phyloP scores from a whole-genome alignment of 805 yeast species.

The Cyberlindnera subsufficiens region DNA sequence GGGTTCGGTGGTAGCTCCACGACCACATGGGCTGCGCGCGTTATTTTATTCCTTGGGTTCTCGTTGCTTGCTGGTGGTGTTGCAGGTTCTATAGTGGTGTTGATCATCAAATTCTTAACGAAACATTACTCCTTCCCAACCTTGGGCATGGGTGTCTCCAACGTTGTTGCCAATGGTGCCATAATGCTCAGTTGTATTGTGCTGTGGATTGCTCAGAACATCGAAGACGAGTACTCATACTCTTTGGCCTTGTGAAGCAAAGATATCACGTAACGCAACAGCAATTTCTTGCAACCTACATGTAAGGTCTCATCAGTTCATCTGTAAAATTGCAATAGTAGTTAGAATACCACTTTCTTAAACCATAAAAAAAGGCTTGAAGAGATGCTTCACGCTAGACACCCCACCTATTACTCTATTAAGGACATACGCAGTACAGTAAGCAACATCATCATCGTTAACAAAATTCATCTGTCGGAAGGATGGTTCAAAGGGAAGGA shows the following conservation, averaged over 20 bases:
- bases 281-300: not conserved
- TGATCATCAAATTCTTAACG: constrained; percentile 76
- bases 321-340: too few relatives aligned
- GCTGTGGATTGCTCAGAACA: constrained; percentile 91
- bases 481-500: not conserved
- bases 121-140: constrained; percentile 82
- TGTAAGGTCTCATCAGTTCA: not conserved
- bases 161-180: constrained; percentile 71
- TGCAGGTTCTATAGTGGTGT: constrained; percentile 85
- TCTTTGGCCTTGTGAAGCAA: constrained; percentile 62
- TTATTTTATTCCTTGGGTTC: constrained; percentile 86
- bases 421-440: too few relatives aligned
- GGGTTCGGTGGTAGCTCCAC: constrained; percentile 34
- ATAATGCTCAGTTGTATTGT: constrained; percentile 85
- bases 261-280: not conserved
- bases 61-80: constrained; percentile 90
- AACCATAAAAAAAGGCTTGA: too few relatives aligned
- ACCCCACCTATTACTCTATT: too few relatives aligned
- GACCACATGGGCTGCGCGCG: constrained; percentile 91
- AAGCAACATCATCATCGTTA: too few relatives aligned
- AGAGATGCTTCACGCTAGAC: too few relatives aligned
- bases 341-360: too few relatives aligned
- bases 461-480: too few relatives aligned
- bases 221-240: constrained; percentile 94
- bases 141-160: constrained; percentile 88